phyloP scores from a whole-genome alignment of 2,329 filamentous ascomycete species.

The Aureobasidium leucospermi region DNA sequence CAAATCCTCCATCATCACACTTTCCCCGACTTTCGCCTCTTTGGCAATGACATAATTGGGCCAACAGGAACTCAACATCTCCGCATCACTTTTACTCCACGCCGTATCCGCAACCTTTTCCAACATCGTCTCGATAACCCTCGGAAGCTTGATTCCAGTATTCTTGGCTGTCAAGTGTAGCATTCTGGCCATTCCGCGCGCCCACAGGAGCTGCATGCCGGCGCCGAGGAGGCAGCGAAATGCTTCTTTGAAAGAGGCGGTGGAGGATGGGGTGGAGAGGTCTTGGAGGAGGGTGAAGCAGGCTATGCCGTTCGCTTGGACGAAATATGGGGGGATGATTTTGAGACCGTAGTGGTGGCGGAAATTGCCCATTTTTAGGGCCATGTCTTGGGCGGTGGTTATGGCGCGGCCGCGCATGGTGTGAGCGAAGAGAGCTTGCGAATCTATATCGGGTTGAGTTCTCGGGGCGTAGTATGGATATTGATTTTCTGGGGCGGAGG shows the following conservation, averaged over 20 bases:
- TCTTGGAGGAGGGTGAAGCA: conserved; percentile 12
- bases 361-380: conserved; percentile 3
- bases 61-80: conserved; percentile 1
- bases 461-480: too few species aligned
- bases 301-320: conserved; percentile 4
- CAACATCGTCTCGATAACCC: neutral
- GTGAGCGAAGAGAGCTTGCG: neutral
- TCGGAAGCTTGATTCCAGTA: neutral
- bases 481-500: too few species aligned
- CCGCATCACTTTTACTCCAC: neutral
- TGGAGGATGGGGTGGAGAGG: neutral
- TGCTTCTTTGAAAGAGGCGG: conserved; percentile 11
- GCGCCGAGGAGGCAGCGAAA: conserved; percentile 14
- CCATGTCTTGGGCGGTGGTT: neutral
- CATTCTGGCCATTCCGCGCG: conserved; percentile 13
- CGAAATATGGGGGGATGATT: conserved; percentile 5
- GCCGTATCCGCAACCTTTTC: neutral
- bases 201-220: conserved; percentile 10
- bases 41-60: neutral
- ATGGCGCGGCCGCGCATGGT: neutral
- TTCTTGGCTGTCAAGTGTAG: conserved; percentile 2
- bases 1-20: neutral
- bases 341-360: conserved; percentile 15
- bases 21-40: neutral
- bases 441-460: too few species aligned